A percentile compares a stretch with the other conserved stretches of the same genome.
Conservation (phyloP, 345 rosid species). For the Eutrema japonicum region DNA sequence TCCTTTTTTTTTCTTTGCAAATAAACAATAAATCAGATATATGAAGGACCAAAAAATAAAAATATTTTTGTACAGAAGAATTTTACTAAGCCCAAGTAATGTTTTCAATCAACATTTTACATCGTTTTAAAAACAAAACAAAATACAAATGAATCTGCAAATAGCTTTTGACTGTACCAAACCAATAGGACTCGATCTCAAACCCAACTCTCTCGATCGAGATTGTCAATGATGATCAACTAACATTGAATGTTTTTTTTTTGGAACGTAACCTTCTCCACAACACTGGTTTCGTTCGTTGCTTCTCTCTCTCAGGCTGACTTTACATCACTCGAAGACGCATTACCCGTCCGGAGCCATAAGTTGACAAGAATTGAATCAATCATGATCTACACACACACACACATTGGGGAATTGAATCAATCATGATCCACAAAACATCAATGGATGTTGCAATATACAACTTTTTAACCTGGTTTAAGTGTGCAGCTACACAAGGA, state of each 20-base stretch:
- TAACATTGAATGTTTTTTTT: too few relatives aligned
- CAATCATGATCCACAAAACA: too few relatives aligned
- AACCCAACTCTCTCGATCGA: too few relatives aligned
- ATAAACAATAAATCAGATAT: too few relatives aligned
- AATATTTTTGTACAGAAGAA: too few relatives aligned
- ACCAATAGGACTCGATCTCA: too few relatives aligned
- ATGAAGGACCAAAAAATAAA: too few relatives aligned
- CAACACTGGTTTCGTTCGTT: conserved; percentile 13
- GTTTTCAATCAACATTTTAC: conserved; percentile 14
- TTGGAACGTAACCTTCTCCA: neutral
- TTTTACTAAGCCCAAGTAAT: neutral
- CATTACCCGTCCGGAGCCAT: conserved; percentile 29
- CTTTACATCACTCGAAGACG: conserved; percentile 29
- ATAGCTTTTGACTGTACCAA: neutral
- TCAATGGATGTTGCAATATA: neutral
- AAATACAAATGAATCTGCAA: conserved; percentile 26
- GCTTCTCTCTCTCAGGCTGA: conserved; percentile 16
- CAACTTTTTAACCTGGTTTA: conserved; percentile 61
- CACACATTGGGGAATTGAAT: neutral
- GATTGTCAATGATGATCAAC: too few relatives aligned
- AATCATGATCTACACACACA: conserved; percentile 42
- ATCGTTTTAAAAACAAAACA: too few relatives aligned
- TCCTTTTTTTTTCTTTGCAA: too few relatives aligned
- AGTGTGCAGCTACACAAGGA: conserved; percentile 93
- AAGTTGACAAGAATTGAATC: conserved; percentile 43